phyloP scores from a whole-genome alignment of 805 yeast species.

The Saturnispora kantuleensis region DNA sequence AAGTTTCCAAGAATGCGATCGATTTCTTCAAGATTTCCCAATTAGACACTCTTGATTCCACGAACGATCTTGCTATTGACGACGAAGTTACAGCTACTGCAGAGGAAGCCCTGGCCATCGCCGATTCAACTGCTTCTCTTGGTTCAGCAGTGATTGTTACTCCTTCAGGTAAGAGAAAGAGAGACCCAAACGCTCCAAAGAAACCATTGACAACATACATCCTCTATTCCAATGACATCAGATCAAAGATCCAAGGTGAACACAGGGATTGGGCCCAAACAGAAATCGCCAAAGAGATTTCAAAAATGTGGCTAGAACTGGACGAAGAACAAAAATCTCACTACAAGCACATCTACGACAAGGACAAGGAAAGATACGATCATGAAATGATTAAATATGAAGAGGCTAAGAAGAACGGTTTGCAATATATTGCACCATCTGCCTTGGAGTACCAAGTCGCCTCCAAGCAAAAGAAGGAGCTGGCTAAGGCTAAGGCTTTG shows the following conservation, averaged over 20 bases:
- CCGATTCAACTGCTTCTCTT: constrained; percentile 12
- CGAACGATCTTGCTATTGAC: constrained; percentile 28
- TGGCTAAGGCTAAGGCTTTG: constrained; percentile 2
- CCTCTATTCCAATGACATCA: constrained; percentile 61
- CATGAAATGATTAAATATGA: constrained; percentile 24
- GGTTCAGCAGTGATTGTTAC: neutral
- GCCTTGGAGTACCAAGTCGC: constrained; percentile 5
- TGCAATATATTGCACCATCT: constrained; percentile 21
- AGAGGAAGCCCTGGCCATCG: constrained; percentile 9
- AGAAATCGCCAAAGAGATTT: constrained; percentile 71
- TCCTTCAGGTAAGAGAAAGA: constrained; percentile 24
- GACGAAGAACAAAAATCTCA: constrained; percentile 58
- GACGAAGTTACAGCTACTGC: neutral
- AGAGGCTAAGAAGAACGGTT: constrained; percentile 23
- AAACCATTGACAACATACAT: constrained; percentile 87
- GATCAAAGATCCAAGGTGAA: constrained; percentile 62
- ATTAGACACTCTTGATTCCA: constrained; percentile 10
- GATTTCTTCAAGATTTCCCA: constrained; percentile 46
- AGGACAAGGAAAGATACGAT: constrained; percentile 31
- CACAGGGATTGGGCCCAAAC: constrained; percentile 63
- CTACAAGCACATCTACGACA: constrained; percentile 55
- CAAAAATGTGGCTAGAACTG: constrained; percentile 69
- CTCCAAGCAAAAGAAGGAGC: constrained; percentile 5
- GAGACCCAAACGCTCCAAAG: constrained; percentile 92
- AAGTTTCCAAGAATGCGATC: constrained; percentile 71